Base-by-base conservation (phyloP, 805 yeast species). In the Teunomyces cretensis region DNA sequence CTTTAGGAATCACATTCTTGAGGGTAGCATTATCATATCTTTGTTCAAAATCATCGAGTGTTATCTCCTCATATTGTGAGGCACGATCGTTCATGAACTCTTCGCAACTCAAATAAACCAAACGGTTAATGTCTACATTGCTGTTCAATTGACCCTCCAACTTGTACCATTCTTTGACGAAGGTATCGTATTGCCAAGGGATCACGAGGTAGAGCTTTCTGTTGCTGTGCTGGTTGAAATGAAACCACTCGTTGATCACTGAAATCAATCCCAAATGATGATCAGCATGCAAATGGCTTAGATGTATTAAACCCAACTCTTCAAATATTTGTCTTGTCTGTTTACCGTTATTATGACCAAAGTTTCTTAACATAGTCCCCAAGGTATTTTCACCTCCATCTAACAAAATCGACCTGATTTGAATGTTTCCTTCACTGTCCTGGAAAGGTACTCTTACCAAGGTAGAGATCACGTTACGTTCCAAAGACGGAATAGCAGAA, bases 361-460 rank as follows among this genome's bases (percentile, higher is more conserved):
- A 81, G 45, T 80, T 70, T 52, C 98, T 77, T 27, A 68, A 61
- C 49, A 94, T 64, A 0, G 87, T 67, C 1, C 96, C 96, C 16
- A 85, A 56, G 0, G 98, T 88, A 47, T 88, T 90, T 60, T 94
- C 99, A 13, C 99, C 99, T n/a, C 94, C 96, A 65, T 94, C 99
- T 30, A 94, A 66, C 16, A 94, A 54, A 0, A 87, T 60, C 2
- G 84, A 63, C 51, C 78, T 67, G 55, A 60, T 73, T 6, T 43
- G 42, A 4, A 64, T 35, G 3, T 55, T 47, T 0, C 55, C 65
- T 19, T 53, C 42, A 6, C 41, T 46, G 8, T 48, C 48, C n/a
- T 35, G 32, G 46, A 61, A 73, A 1, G 96, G 96, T 1, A 90
- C 54, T 49, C 96, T 78, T 2, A 94, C 74, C 17, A 90, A 61